A percentile compares a stretch with the other conserved stretches of the same genome.
Evolutionary conservation across 108 stramenopile species (phyloP).

Genomic region (Cylindrotheca fusiformis): DNA sequence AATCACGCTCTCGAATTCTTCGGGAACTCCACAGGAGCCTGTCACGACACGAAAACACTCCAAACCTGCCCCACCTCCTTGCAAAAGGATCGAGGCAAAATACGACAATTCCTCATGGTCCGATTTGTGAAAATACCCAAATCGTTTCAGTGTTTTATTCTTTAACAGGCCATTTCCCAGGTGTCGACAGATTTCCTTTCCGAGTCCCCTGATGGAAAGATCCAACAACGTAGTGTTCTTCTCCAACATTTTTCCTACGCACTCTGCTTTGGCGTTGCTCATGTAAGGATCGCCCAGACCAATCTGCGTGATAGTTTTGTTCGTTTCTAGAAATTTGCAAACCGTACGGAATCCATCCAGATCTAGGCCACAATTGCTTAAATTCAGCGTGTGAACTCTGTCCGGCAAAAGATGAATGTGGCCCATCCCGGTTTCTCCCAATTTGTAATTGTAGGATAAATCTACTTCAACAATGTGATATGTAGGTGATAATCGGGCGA

Average conservation of each 20-base stretch:
- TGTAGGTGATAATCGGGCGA: neutral
- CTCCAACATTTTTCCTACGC: neutral
- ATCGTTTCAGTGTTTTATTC: neutral
- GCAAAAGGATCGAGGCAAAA: neutral
- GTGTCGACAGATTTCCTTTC: neutral
- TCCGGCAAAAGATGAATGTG: neutral
- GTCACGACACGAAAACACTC: neutral
- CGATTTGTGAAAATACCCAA: neutral
- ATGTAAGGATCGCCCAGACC: neutral
- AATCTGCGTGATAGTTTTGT: neutral
- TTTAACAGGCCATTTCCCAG: neutral
- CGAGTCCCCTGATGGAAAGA: neutral
- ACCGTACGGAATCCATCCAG: neutral
- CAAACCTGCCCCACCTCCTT: neutral
- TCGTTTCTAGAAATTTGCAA: neutral
- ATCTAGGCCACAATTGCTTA: neutral
- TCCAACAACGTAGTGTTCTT: neutral
- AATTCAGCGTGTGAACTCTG: neutral
- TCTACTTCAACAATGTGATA: neutral
- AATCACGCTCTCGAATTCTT: neutral
- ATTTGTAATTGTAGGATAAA: neutral
- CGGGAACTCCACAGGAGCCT: neutral
- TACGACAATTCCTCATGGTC: neutral
- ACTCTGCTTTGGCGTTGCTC: neutral
- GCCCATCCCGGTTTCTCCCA: neutral